Base-by-base conservation (phyloP, 2,329 filamentous ascomycete species). In the Pseudocercospora cruenta region DNA sequence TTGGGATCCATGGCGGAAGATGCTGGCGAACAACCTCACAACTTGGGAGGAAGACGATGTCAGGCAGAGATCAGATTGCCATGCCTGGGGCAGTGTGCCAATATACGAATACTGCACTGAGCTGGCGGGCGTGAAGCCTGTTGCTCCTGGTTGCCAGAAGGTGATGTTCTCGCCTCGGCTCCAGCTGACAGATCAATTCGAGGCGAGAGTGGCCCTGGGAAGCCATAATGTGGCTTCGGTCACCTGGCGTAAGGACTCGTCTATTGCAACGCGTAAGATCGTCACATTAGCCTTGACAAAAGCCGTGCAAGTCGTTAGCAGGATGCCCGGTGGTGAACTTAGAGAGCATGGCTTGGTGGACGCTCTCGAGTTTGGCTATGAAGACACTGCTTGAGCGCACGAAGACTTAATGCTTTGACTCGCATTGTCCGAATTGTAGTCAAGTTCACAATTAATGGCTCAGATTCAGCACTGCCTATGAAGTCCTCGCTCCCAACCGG, bases 21-120 rank as follows among this genome's bases (percentile, higher is more conserved):
- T 80, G 77, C 67, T 82, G 3, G 71, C 70, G 1, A 74, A 78
- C 62, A 78, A 80, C 59, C 61, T 82, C 9, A 74, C 79, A 0
- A 82, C 80, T 2, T 82, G 80, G 80, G 77, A 78, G 51, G 80
- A 82, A 61, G 80, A 82, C 58, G 76, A 79, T 63, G 80, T 82
- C 4, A 70, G 77, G 2, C 79, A 80, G 65, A 75, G 80, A 4
- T 81, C 79, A 1, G 80, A 82, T 67, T 82, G 80, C 58, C 80
- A 82, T 72, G 80, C 80, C 1, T 82, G 79, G 80, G 78, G 80
- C 1, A 79, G 78, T 63, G 78, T 80, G 16, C 80, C 80, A 0
- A 71, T 82, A 3, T 81, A 81, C 59, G 80, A 82, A 63, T 81
- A 76, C 45, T 78, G 75, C 33, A 76, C 77, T 8, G 80, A 82